phyloP scores from a whole-genome alignment of 805 yeast genomes.

The Candida stauntonica region DNA sequence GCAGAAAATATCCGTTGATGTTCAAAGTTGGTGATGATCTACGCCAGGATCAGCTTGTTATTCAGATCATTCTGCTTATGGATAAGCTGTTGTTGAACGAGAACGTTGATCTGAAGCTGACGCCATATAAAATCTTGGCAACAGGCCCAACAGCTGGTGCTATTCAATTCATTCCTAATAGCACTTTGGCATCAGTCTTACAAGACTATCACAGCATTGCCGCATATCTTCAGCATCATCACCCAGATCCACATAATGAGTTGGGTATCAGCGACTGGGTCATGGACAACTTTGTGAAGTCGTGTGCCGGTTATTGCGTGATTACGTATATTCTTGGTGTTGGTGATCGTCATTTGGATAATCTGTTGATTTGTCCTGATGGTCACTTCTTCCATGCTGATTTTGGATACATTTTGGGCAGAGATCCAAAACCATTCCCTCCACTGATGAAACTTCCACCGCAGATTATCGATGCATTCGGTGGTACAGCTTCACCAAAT shows the following conservation, averaged over 20 bases:
- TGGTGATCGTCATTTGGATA: constrained; percentile 96
- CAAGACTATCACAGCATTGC: constrained; percentile 72
- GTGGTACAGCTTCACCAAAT: constrained; percentile 83
- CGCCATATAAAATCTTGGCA: constrained; percentile 87
- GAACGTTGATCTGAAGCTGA: constrained; percentile 79
- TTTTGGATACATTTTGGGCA: constrained; percentile 93
- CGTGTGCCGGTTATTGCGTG: constrained; percentile 98
- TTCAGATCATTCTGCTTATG: constrained; percentile 88
- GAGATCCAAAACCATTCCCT: constrained; percentile 98
- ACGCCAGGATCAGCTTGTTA: constrained; percentile 94
- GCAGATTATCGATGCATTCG: constrained; percentile 96
- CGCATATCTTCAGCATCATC: constrained; percentile 61
- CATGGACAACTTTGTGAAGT: constrained; percentile 91
- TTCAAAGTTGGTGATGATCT: constrained; percentile 94
- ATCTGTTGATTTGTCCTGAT: constrained; percentile 74
- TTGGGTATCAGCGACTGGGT: constrained; percentile 42
- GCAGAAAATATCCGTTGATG: constrained; percentile 68
- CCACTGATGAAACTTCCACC: constrained; percentile 97
- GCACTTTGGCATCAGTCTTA: constrained; percentile 76
- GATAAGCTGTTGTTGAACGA: constrained; percentile 84
- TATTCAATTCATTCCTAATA: constrained; percentile 91
- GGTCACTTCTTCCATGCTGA: constrained; percentile 96
- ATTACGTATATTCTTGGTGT: constrained; percentile 92
- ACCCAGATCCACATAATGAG: constrained; percentile 44
- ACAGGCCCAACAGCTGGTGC: constrained; percentile 90